Percentiles rank a stretch among this genome's conserved stretches.
phyloP scores from a whole-genome alignment of 2,329 filamentous ascomycete species.

The Fusarium abutilonis region DNA sequence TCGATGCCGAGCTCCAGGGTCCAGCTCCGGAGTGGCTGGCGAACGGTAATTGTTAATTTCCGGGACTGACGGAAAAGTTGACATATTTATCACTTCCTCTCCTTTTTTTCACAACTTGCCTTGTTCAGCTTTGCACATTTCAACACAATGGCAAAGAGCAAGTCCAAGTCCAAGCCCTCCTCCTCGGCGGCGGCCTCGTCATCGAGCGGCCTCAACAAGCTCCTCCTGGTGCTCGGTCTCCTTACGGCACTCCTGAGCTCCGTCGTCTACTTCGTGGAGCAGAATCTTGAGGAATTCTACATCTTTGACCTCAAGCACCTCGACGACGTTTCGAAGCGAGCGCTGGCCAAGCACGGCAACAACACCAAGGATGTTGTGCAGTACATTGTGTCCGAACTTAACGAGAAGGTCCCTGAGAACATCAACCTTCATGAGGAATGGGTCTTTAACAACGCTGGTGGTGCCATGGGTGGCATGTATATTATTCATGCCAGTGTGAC shows the following conservation, averaged over 20 bases:
- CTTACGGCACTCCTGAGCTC: conserved; percentile 65
- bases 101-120: conserved; percentile 8
- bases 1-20: conserved; percentile 18
- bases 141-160: conserved; percentile 30
- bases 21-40: conserved; percentile 24
- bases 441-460: conserved; percentile 92
- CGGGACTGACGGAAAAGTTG: conserved; percentile 30
- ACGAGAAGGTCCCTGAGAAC: conserved; percentile 60
- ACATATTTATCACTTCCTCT: conserved; percentile 5
- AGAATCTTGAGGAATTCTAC: conserved; percentile 73
- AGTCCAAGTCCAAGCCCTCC: conserved; percentile 35
- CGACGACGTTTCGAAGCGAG: conserved; percentile 72
- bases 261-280: conserved; percentile 65
- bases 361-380: conserved; percentile 75
- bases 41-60: conserved; percentile 31
- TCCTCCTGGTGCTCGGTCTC: conserved; percentile 62
- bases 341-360: conserved; percentile 75
- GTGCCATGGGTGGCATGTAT: conserved; percentile 92
- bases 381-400: conserved; percentile 76
- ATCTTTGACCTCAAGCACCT: conserved; percentile 77
- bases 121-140: conserved; percentile 7
- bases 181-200: conserved; percentile 30
- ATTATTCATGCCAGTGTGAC: conserved; percentile 90
- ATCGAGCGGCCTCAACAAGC: conserved; percentile 47
- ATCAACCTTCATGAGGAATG: conserved; percentile 81